phyloP scores from a whole-genome alignment of 805 yeast species.

The Wickerhamomyces kurtzmanii region DNA sequence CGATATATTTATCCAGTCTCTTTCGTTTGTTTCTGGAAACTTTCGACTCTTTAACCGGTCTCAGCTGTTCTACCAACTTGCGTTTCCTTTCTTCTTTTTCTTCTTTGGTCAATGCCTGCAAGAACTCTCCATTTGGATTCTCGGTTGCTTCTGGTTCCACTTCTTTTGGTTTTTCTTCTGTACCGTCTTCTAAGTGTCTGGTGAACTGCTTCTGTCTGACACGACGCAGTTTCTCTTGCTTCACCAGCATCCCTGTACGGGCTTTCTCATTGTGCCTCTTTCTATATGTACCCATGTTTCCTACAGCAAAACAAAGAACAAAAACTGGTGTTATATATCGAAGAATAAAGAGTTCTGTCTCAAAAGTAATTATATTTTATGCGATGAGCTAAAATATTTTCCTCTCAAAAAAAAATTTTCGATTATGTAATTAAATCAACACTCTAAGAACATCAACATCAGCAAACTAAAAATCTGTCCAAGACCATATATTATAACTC shows the following conservation, averaged over 20 bases:
- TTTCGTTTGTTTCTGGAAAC: constrained; percentile 62
- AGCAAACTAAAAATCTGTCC: too few relatives aligned
- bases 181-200: constrained; percentile 34
- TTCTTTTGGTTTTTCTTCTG: constrained; percentile 14
- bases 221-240: constrained; percentile 56
- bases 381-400: constrained; percentile 10
- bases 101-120: constrained; percentile 51
- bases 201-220: constrained; percentile 64
- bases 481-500: too few relatives aligned
- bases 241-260: constrained; percentile 74
- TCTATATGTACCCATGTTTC: constrained; percentile 69
- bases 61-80: constrained; percentile 46
- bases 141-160: constrained; percentile 10
- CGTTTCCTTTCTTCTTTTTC: constrained; percentile 61
- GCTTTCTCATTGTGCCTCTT: constrained; percentile 80
- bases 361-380: background rate
- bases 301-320: background rate
- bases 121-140: constrained; percentile 53
- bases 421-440: too few relatives aligned
- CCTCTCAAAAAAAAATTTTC: too few relatives aligned
- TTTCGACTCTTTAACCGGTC: constrained; percentile 56
- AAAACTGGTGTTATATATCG: background rate
- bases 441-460: too few relatives aligned
- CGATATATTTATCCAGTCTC: constrained; percentile 85
- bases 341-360: background rate